Base-by-base conservation (phyloP, 2,329 filamentous ascomycete genomes). In the Aspergillus viridinutans region DNA sequence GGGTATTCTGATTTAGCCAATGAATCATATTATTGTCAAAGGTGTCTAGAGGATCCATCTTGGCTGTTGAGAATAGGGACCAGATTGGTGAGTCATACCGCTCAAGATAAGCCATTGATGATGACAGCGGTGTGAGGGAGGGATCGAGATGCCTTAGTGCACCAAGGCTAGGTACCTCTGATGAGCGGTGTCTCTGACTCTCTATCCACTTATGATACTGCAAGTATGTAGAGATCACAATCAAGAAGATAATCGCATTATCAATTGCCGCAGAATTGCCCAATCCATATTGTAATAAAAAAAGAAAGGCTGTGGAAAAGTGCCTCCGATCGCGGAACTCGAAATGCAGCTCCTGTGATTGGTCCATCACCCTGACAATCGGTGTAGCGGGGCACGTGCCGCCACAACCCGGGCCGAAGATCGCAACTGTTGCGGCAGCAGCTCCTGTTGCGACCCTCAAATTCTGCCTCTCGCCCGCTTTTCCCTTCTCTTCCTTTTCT, bases 361-460 rank as follows among this genome's bases (percentile, higher is more conserved):
- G 69, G 70, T 53, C 14, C 29, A 32, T 14, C 4, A 12, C 1
- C 23, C 14, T 50, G 50, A 53, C 51, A 64, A 63, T 68, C 67
- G 67, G 69, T 70, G 67, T 65, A 57, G 54, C 25, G 7, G 21
- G 29, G 45, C 64, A 71, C 70, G 68, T 71, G 69, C 59, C 56
- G 54, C 38, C 57, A n/a, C 58, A 59, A 60, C 64, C 56, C 64
- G 63, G 61, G 54, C 64, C 64, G 64, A 61, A 52, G 17, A 51
- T 61, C 59, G 56, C 56, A 54, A 54, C 56, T 58, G 54, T 49
- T 57, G 28, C 40, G n/a, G 47, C n/a, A n/a, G 51, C 28, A 48
- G 42, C 45, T 42, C 28, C 35, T 35, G 12, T 35, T 35, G 14
- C 5, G 10, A 5, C n/a, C n/a, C 42, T 45, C 42, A 47, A 25